A percentile compares a stretch with the other conserved stretches of the same genome.
Conservation (phyloP, 805 yeast genomes). For the Barnettozyma sucrosica region DNA sequence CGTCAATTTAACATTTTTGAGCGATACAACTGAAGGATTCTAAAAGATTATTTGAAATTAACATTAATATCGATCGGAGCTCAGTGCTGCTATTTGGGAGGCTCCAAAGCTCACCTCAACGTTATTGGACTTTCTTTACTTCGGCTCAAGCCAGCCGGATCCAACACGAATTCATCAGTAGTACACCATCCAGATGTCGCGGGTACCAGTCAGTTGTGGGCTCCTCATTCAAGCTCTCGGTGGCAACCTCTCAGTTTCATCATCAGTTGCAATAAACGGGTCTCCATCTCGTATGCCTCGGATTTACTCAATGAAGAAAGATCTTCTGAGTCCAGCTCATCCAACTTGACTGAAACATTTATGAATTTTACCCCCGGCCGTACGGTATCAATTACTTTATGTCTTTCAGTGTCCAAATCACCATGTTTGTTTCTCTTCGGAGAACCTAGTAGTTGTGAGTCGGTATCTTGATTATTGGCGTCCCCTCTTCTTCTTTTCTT, state of each 20-base stretch:
- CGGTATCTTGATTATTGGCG: not conserved
- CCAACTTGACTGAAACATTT: not conserved
- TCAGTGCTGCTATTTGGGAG: too few species aligned
- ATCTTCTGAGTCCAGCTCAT: not conserved
- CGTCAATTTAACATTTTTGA: too few species aligned
- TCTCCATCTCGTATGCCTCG: constrained; percentile 6
- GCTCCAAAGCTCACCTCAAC: too few species aligned
- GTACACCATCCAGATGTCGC: too few species aligned
- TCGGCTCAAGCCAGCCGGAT: too few species aligned
- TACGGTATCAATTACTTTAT: too few species aligned
- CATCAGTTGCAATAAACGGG: constrained; percentile 4
- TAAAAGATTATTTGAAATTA: too few species aligned
- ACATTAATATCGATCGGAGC: too few species aligned
- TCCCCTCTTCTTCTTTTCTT: constrained; percentile 3
- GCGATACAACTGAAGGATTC: too few species aligned
- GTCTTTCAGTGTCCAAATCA: not conserved
- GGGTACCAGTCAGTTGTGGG: too few species aligned
- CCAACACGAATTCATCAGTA: too few species aligned
- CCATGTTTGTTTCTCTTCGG: constrained; percentile 1
- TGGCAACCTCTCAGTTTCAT: constrained; percentile 6
- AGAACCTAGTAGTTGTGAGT: not conserved
- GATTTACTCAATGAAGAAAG: not conserved
- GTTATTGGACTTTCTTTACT: too few species aligned
- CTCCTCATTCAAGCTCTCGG: not conserved
- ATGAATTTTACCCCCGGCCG: not conserved